phyloP scores from a whole-genome alignment of 176 grass and related monocot genomes.

The Avena atlantica region DNA sequence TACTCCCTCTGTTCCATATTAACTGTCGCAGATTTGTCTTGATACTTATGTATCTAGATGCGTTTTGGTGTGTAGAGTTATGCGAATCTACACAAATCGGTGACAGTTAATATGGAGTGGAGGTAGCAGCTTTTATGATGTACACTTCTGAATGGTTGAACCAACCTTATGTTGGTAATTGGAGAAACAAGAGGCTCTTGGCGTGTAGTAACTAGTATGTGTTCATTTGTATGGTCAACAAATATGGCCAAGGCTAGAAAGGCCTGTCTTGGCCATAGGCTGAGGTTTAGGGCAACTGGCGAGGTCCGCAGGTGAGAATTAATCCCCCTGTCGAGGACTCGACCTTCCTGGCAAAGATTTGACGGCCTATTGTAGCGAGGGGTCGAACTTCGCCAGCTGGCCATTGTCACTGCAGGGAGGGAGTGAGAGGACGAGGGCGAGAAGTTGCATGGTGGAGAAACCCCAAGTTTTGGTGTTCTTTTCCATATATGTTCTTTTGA shows the following conservation, averaged over 20 bases:
- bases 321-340: not conserved
- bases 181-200: conserved; percentile 11
- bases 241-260: not conserved
- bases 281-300: not conserved
- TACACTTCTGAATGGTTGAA: conserved; percentile 26
- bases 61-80: no score
- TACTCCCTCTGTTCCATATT: no score
- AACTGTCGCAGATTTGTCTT: no score
- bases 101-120: no score
- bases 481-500: not conserved
- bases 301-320: not conserved
- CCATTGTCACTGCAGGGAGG: no score
- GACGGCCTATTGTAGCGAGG: not conserved
- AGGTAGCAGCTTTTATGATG: not conserved
- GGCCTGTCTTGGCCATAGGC: not conserved
- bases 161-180: not conserved
- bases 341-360: not conserved
- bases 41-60: no score
- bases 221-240: not conserved
- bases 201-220: not conserved
- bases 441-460: no score
- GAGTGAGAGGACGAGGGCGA: no score
- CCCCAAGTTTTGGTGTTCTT: no score
- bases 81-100: no score
- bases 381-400: not conserved